Evolutionary conservation across 2,329 filamentous ascomycete species (phyloP).

Genomic region (Apiospora rasikravindrae): DNA sequence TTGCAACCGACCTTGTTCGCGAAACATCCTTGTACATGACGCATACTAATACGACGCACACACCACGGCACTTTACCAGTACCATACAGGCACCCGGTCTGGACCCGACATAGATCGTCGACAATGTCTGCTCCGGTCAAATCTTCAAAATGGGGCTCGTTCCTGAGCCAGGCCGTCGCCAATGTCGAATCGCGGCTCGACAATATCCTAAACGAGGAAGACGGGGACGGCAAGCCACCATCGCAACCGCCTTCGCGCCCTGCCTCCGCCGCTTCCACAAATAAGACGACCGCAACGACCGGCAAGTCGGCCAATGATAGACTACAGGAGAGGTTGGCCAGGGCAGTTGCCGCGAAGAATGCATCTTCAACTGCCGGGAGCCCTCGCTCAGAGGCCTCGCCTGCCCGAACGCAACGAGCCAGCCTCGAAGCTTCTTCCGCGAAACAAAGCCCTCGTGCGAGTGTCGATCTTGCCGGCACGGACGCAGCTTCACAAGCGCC

Average conservation of each 20-base stretch:
- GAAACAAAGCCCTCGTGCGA: slow-evolving; percentile 48
- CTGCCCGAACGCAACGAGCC: slow-evolving; percentile 43
- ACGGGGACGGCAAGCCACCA: slow-evolving; percentile 54
- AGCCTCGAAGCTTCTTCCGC: slow-evolving; percentile 39
- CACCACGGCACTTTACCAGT: background rate
- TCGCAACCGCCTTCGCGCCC: slow-evolving; percentile 35
- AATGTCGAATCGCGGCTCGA: slow-evolving; percentile 93
- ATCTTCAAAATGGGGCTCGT: slow-evolving; percentile 74
- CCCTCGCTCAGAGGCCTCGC: slow-evolving; percentile 50
- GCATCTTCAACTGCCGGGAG: slow-evolving; percentile 34
- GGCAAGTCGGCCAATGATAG: slow-evolving; percentile 78
- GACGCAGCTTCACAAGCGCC: slow-evolving; percentile 25
- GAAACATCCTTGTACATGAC: slow-evolving; percentile 14
- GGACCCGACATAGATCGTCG: slow-evolving; percentile 21
- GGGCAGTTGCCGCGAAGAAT: slow-evolving; percentile 79
- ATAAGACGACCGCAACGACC: slow-evolving; percentile 41
- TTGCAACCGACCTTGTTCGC: slow-evolving; percentile 7
- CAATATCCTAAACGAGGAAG: slow-evolving; percentile 84
- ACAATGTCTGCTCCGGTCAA: slow-evolving; percentile 59
- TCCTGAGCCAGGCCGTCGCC: slow-evolving; percentile 88
- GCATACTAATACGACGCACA: slow-evolving; percentile 15
- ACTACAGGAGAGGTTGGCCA: slow-evolving; percentile 86
- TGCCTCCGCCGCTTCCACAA: slow-evolving; percentile 25
- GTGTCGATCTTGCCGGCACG: slow-evolving; percentile 41
- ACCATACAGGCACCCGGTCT: background rate